These are phyloP conservation scores for Coniosporium apollinis DNA, from an alignment of 495 filamentous ascomycete species.

Conservation along the genomic window DNA sequence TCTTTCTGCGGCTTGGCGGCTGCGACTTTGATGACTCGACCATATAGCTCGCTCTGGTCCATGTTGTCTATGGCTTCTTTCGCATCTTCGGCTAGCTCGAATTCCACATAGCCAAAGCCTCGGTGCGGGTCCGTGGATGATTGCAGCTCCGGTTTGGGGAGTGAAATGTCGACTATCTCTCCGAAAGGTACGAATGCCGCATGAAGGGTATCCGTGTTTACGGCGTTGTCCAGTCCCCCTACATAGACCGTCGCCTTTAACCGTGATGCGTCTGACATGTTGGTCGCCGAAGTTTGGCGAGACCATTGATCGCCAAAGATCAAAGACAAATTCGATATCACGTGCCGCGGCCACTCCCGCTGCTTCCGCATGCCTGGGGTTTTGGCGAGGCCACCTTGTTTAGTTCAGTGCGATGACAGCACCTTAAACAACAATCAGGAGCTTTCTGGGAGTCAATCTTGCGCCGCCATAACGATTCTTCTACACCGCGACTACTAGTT, in stretches of 20 bases:
- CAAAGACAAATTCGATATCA: conserved; percentile 2
- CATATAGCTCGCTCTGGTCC: conserved; percentile 94
- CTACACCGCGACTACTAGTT: too few relatives aligned
- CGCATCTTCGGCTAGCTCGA: conserved; percentile 69
- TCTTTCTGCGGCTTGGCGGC: conserved; percentile 88
- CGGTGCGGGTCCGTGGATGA: conserved; percentile 55
- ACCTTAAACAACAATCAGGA: too few relatives aligned
- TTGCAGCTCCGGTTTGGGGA: conserved; percentile 70
- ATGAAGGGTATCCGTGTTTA: conserved; percentile 56
- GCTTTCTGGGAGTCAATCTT: too few relatives aligned
- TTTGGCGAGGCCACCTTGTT: too few relatives aligned
- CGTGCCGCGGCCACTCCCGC: not conserved
- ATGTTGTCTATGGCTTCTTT: conserved; percentile 97
- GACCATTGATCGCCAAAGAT: not conserved
- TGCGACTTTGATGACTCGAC: conserved; percentile 78
- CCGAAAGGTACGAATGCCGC: conserved; percentile 94
- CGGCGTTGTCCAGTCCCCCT: conserved; percentile 68
- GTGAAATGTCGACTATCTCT: conserved; percentile 73
- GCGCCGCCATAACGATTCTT: too few relatives aligned
- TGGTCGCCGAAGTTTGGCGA: conserved; percentile 9
- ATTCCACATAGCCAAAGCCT: conserved; percentile 96
- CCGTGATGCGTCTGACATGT: conserved; percentile 65
- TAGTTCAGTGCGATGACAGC: too few relatives aligned
- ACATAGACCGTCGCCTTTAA: conserved; percentile 84
- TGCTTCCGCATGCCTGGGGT: too few relatives aligned